Evolutionary conservation across 495 filamentous ascomycete genomes (phyloP).

Genomic region (Poronia punctata): DNA sequence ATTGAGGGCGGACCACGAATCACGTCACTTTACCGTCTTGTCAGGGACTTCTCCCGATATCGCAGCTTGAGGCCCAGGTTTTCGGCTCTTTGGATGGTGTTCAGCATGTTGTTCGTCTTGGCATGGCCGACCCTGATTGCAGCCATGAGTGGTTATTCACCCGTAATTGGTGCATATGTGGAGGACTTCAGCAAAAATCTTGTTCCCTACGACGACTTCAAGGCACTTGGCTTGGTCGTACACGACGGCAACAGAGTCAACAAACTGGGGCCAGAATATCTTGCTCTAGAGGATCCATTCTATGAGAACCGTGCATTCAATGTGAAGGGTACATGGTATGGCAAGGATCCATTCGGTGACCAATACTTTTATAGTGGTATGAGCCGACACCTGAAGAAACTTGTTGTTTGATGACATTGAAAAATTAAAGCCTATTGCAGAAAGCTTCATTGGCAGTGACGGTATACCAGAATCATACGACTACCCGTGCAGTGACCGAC

Average conservation of each 20-base stretch:
- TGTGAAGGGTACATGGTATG: background rate
- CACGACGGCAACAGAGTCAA: slow-evolving; percentile 18
- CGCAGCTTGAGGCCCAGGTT: slow-evolving; percentile 5
- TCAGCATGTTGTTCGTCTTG: slow-evolving; percentile 16
- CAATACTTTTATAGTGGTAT: too few species aligned
- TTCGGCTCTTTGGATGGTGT: slow-evolving; percentile 3
- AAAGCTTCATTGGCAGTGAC: too few species aligned
- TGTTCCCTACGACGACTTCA: slow-evolving; percentile 8
- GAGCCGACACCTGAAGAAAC: too few species aligned
- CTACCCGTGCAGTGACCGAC: too few species aligned
- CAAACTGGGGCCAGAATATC: slow-evolving; percentile 7
- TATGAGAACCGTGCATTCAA: background rate
- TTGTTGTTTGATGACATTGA: too few species aligned
- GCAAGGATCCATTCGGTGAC: too few species aligned
- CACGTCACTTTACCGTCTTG: background rate
- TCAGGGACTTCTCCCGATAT: background rate
- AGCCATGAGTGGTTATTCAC: slow-evolving; percentile 28
- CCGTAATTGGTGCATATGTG: slow-evolving; percentile 11
- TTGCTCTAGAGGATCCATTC: background rate
- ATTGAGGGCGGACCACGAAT: background rate
- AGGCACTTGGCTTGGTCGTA: slow-evolving; percentile 8
- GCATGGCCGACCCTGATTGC: slow-evolving; percentile 24
- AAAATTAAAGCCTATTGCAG: too few species aligned
- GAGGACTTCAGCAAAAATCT: slow-evolving; percentile 9
- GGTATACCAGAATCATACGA: too few species aligned